A percentile compares a stretch with the other conserved stretches of the same genome.
Evolutionary conservation across 352 stramenopile genomes (phyloP).

Genomic region (Phytophthora tentaculata): DNA sequence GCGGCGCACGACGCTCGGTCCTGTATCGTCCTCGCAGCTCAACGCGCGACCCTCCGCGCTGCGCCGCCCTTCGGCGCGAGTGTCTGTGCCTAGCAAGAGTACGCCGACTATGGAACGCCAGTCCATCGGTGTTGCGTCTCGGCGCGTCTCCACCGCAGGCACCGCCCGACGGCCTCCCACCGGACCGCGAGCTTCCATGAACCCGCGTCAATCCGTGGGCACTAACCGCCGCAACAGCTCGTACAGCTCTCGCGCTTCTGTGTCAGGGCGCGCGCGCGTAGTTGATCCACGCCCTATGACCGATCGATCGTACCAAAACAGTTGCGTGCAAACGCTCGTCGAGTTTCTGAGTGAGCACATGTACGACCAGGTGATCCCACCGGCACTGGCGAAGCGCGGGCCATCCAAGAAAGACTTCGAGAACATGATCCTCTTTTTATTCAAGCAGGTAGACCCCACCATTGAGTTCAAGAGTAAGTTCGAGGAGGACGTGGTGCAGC

Average conservation of each 20-base stretch:
- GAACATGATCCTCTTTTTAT: constrained; percentile 97
- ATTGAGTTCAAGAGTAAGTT: constrained; percentile 81
- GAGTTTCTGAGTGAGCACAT: constrained; percentile 92
- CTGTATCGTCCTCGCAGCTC: constrained; percentile 86
- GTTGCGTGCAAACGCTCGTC: constrained; percentile 93
- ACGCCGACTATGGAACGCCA: constrained; percentile 45
- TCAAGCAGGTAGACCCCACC: constrained; percentile 94
- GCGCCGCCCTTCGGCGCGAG: constrained; percentile 45
- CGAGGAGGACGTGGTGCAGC: constrained; percentile 74
- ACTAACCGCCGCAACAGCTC: constrained; percentile 61
- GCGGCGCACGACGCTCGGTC: constrained; percentile 85
- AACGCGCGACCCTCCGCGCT: constrained; percentile 62
- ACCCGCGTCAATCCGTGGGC: constrained; percentile 57
- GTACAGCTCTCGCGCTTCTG: constrained; percentile 66
- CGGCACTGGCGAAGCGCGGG: constrained; percentile 90
- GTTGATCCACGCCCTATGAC: constrained; percentile 85
- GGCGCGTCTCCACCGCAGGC: constrained; percentile 55
- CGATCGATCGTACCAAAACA: constrained; percentile 94
- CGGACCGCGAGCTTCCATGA: constrained; percentile 48
- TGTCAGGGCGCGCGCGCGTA: constrained; percentile 49
- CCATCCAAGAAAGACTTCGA: constrained; percentile 98
- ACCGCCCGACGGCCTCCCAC: constrained; percentile 21
- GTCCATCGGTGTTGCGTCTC: constrained; percentile 57
- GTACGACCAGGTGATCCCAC: constrained; percentile 93
- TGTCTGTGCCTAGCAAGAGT: constrained; percentile 64